A percentile compares a stretch with the other conserved stretches of the same genome.
phyloP scores from a whole-genome alignment of 2,329 filamentous ascomycete genomes.

The Fusarium brachygibbosum region DNA sequence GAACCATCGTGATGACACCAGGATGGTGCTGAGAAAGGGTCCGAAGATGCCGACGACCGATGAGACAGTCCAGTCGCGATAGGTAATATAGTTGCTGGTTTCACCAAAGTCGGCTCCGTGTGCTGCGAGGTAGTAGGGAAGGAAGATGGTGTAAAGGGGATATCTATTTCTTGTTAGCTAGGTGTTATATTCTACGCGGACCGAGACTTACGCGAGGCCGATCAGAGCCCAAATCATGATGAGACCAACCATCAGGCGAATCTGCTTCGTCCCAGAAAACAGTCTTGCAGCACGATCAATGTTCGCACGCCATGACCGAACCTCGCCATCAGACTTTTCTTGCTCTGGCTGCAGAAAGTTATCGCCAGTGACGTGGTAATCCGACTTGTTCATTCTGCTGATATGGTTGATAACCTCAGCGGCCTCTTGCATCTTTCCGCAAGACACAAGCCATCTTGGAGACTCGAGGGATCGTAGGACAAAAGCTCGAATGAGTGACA shows the following conservation, averaged over 20 bases:
- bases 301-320: too few relatives aligned
- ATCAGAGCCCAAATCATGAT: background rate
- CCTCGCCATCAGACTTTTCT: too few relatives aligned
- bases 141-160: constrained; percentile 4
- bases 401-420: too few relatives aligned
- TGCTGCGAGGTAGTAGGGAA: constrained; percentile 1
- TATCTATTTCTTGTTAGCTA: background rate
- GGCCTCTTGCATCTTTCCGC: too few relatives aligned
- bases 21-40: background rate
- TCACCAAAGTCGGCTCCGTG: constrained; percentile 13
- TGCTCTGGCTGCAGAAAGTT: too few relatives aligned
- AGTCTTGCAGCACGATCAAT: too few relatives aligned
- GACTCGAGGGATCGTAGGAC: too few relatives aligned
- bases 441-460: too few relatives aligned
- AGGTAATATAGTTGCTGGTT: background rate
- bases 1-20: background rate
- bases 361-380: too few relatives aligned
- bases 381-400: too few relatives aligned
- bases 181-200: too few relatives aligned
- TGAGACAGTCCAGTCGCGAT: constrained; percentile 7
- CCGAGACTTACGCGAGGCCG: constrained; percentile 1
- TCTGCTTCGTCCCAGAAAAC: background rate
- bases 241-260: background rate
- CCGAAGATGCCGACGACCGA: background rate
- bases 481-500: too few relatives aligned